A percentile compares a stretch with the other conserved stretches of the same genome.
Evolutionary conservation across 78 protist genomes (phyloP).

Genomic region (Cavenderia fasciculata): DNA sequence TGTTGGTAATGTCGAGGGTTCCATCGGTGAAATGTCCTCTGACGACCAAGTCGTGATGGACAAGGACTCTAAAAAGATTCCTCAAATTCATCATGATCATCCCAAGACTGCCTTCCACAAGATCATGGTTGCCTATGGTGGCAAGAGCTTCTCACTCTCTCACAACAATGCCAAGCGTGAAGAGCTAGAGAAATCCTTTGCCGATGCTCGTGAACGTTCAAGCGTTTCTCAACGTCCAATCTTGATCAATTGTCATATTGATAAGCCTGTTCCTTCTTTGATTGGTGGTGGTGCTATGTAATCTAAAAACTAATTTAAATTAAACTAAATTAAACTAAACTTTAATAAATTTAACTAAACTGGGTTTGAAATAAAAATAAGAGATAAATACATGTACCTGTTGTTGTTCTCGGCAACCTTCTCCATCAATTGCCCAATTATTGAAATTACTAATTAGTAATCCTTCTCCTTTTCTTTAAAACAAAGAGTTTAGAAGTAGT

Average conservation of each 20-base stretch:
- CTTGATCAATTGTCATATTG: constrained; percentile 15
- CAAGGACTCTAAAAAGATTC: too few species aligned
- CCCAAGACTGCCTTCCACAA: constrained; percentile 27
- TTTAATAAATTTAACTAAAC: too few species aligned
- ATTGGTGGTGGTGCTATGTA: constrained; percentile 31
- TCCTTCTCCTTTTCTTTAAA: too few species aligned
- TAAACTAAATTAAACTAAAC: too few species aligned
- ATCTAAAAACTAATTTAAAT: too few species aligned
- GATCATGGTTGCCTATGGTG: constrained; percentile 24
- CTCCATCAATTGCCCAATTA: too few species aligned
- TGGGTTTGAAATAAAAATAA: too few species aligned
- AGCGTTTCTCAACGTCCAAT: not conserved
- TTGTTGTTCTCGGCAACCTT: too few species aligned
- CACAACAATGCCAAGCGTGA: not conserved
- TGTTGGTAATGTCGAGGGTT: constrained; percentile 3
- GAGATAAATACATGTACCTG: too few species aligned
- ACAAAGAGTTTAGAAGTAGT: too few species aligned
- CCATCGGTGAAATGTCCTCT: not conserved
- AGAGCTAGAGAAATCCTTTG: constrained; percentile 12
- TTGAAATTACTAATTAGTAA: too few species aligned
- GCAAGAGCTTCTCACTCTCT: not conserved
- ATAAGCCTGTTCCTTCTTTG: not conserved
- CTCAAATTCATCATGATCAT: not conserved
- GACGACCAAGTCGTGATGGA: not conserved
- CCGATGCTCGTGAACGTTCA: constrained; percentile 13